These are phyloP conservation scores for Hemisphaericaspora subhashii DNA, from an alignment of 1,139 yeast genomes.

Conservation along the genomic window DNA sequence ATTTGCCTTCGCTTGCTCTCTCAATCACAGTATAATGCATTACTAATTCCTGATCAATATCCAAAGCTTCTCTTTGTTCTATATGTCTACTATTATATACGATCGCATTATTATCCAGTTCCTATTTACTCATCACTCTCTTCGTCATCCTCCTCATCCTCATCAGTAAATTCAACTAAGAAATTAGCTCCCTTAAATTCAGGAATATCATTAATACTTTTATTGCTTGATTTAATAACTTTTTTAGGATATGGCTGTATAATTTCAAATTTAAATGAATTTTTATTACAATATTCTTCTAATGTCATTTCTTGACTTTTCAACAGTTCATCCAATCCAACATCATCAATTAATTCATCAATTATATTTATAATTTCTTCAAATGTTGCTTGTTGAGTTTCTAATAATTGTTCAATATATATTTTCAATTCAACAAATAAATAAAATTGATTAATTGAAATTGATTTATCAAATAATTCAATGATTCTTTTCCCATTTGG, in stretches of 20 bases:
- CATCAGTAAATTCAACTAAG: constrained; percentile 36
- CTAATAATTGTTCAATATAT: constrained; percentile 16
- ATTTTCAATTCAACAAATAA: constrained; percentile 56
- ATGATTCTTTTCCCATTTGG: constrained; percentile 64
- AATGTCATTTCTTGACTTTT: constrained; percentile 12
- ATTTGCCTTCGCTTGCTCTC: too few species aligned
- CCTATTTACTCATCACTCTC: constrained; percentile 9
- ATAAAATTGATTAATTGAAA: constrained; percentile 62
- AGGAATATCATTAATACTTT: constrained; percentile 21
- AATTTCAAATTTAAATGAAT: constrained; percentile 38
- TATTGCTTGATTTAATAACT: constrained; percentile 21
- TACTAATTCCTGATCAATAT: too few species aligned
- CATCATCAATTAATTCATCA: constrained; percentile 12
- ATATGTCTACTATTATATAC: too few species aligned
- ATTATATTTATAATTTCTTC: constrained; percentile 14
- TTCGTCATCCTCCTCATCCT: constrained; percentile 18
- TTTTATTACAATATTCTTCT: constrained; percentile 24
- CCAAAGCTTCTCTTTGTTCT: too few species aligned
- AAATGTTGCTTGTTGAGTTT: constrained; percentile 13
- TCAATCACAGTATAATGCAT: too few species aligned
- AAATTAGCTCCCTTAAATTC: constrained; percentile 43
- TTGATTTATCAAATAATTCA: constrained; percentile 49
- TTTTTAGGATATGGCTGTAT: constrained; percentile 47
- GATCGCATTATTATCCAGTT: not conserved
- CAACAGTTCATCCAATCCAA: constrained; percentile 11